Evolutionary conservation across 371 early-diverging fungal species (phyloP), one percentile per base, ranked within the genome.

Genomic region (Rhizomucor miehei): DNA sequence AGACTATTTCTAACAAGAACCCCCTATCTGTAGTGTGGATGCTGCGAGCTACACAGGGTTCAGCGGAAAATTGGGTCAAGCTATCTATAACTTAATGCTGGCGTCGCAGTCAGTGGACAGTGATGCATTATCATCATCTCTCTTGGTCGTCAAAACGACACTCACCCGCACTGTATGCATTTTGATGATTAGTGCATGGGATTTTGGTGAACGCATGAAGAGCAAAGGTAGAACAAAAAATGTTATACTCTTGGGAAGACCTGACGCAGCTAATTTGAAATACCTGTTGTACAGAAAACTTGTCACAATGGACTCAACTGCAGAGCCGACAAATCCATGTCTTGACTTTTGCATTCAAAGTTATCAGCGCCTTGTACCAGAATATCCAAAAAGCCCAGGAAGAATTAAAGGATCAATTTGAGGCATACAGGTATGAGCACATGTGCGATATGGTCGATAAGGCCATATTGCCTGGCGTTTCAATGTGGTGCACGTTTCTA

Each of bases 401-500:
- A 8, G 5, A 29, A 29, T 29, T 29, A 8, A 29, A 29, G 8
- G 29, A 29, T 29, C 29, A 29, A 8, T 8, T 29, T 3, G 29
- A 29, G 8, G 48, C 50, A 11, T 54, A 51, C 16, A 66, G 50
- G 9, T 60, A 44, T 16, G 19, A 44, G 6, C 51, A 53, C 1
- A 13, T 74, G 12, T 58, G 53, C 1, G 36, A 44, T 9, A 41
- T 63, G 34, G 54, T 70, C 1, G 60, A 72, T 8, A 67, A 66
- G 16, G 46, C 71, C 2, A 20, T 73, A 20, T 45, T 73, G 2
- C 73, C 71, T 6, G 61, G 66, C 6, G 46, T 77, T 3, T 62
- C 75, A n/a, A 71, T 73, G 4, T 78, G 79, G 79, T 63, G 65
- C n/a, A 66, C 66, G 1, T 78, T 47, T 43, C 47, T 74, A 0